These are phyloP conservation scores for Malassezia cuniculi DNA, from an alignment of 1,284 basidiomycete species.

Conservation along the genomic window DNA sequence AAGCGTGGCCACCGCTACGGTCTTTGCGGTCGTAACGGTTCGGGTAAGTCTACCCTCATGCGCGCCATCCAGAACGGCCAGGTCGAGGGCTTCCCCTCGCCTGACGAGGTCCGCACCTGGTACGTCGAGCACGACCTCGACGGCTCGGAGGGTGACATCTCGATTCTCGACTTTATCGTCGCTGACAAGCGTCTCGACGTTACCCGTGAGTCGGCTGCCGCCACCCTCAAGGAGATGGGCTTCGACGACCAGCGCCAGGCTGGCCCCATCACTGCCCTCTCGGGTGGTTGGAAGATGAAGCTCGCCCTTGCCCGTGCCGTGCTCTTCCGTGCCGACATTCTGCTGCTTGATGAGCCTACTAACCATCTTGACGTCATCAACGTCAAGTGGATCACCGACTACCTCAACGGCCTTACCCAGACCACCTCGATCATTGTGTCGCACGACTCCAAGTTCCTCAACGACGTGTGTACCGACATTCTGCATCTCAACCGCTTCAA, in stretches of 20 bases:
- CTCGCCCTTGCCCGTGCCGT: slow-evolving; percentile 45
- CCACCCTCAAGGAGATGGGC: slow-evolving; percentile 42
- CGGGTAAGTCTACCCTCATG: slow-evolving; percentile 45
- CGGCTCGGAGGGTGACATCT: slow-evolving; percentile 43
- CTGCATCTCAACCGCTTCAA: slow-evolving; percentile 46
- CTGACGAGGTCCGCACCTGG: slow-evolving; percentile 44
- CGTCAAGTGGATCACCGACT: slow-evolving; percentile 45
- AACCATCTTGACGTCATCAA: slow-evolving; percentile 46
- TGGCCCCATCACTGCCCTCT: slow-evolving; percentile 42
- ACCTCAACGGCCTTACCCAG: slow-evolving; percentile 28
- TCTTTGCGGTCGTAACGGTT: slow-evolving; percentile 45
- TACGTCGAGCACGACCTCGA: slow-evolving; percentile 46
- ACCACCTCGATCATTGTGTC: slow-evolving; percentile 45
- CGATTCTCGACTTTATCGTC: slow-evolving; percentile 42
- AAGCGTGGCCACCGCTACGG: slow-evolving; percentile 46
- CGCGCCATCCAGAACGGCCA: slow-evolving; percentile 45
- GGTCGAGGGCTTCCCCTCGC: slow-evolving; percentile 46
- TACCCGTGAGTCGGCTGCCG: slow-evolving; percentile 27
- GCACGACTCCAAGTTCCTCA: slow-evolving; percentile 45
- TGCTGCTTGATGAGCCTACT: slow-evolving; percentile 45
- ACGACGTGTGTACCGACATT: slow-evolving; percentile 45
- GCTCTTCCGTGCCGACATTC: slow-evolving; percentile 45
- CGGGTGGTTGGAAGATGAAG: slow-evolving; percentile 47
- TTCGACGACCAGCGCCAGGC: slow-evolving; percentile 42
- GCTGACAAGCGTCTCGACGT: slow-evolving; percentile 40